Evolutionary conservation across 2,329 filamentous ascomycete species (phyloP), one percentile per base, ranked within the genome.

Genomic region (Achaetomium macrosporum): DNA sequence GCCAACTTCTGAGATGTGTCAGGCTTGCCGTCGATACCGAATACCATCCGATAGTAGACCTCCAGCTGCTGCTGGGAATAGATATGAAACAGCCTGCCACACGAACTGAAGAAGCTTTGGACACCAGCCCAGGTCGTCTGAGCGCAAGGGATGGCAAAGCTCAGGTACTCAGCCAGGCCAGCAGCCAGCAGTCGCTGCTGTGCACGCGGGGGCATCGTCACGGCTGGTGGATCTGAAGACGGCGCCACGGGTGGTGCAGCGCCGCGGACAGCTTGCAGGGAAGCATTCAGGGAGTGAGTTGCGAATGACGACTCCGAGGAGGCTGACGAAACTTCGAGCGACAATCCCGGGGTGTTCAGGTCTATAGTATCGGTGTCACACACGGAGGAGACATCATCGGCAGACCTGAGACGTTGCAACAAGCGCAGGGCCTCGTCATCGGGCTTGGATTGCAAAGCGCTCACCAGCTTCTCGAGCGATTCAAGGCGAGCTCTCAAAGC

Each of bases 401-500:
- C 54, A 8, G 57, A 36, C n/a, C 65, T 58, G 42, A 68, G 55
- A 12, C 57, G 60, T 12, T 59, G 58, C 17, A 68, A 44, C 3
- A 68, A 39, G 8, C 40, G 31, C 16, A 61, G 60, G 7, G 63
- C 61, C 7, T 69, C 62, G n/a, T 60, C 55, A 1, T 57, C 50
- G 0, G 59, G 37, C 16, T 54, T 59, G 5, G 55, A 47, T 41
- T 60, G 63, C 13, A 69, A 59, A 0, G 57, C 58, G 1, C 52
- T 44, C 41, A 68, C 56, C 19, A 68, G 42, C 20, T 59, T 59
- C 55, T 69, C 66, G 9, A 66, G 56, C 8, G 59, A 53, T 5
- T 62, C 59, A 1, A 68, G 57, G 1, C 66, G 65, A 1, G 63
- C 52, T 42, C 64, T 63, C 51, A 63, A 63, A 15, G 65, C 65